Conservation (phyloP, 495 filamentous ascomycete species). For the Lophiotrema nucula region DNA sequence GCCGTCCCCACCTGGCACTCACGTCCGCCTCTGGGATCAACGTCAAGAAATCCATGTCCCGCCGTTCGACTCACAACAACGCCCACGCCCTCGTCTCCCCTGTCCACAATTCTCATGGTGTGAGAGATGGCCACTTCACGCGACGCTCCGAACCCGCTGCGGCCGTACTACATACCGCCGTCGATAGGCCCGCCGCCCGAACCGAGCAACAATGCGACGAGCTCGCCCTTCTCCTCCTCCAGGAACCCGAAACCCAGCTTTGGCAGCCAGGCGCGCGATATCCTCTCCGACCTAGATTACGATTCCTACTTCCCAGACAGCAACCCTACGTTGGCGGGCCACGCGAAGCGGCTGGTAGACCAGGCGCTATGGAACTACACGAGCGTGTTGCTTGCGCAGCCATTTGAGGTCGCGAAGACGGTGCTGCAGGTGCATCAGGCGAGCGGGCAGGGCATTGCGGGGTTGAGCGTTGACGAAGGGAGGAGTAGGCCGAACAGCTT, state of each 20-base stretch:
- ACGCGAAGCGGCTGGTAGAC: conserved; percentile 69
- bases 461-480: conserved; percentile 30
- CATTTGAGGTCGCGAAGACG: conserved; percentile 94
- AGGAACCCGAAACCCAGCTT: conserved; percentile 46
- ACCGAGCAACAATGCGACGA: conserved; percentile 14
- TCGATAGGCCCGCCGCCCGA: conserved; percentile 58
- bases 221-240: conserved; percentile 20
- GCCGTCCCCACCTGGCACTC: background rate
- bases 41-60: conserved; percentile 5
- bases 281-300: conserved; percentile 86
- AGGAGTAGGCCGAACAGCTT: conserved; percentile 38
- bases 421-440: conserved; percentile 75
- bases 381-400: conserved; percentile 80
- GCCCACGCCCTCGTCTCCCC: conserved; percentile 1
- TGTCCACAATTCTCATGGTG: too few relatives aligned
- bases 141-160: conserved; percentile 79
- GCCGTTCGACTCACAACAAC: background rate
- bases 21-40: background rate
- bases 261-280: conserved; percentile 75
- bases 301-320: conserved; percentile 77
- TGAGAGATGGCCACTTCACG: conserved; percentile 45
- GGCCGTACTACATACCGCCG: conserved; percentile 92
- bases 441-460: conserved; percentile 40
- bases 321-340: conserved; percentile 69
- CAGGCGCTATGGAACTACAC: conserved; percentile 84